Conservation (phyloP, 2,329 filamentous ascomycete species). For the Aspergillus novofumigatus region DNA sequence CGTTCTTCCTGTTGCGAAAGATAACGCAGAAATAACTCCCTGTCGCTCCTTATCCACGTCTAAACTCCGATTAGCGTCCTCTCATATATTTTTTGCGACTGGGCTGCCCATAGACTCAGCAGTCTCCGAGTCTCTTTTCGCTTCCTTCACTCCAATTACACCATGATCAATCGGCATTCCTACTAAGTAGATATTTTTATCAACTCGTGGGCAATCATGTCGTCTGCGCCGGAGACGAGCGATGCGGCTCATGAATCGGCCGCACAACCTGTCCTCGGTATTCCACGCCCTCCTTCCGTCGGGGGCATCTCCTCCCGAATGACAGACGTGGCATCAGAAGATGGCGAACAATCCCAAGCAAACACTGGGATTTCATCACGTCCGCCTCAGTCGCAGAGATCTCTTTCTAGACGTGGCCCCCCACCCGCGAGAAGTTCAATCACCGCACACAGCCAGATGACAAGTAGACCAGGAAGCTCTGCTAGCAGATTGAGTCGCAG, state of each 20-base stretch:
- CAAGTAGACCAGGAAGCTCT: conserved; percentile 52
- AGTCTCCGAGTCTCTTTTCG: conserved; percentile 3
- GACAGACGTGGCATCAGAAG: conserved; percentile 57
- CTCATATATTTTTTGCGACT: background rate
- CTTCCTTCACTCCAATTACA: conserved; percentile 4
- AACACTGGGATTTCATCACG: conserved; percentile 47
- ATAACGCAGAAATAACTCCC: conserved; percentile 1
- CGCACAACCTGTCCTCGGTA: conserved; percentile 50
- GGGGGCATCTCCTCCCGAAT: conserved; percentile 64
- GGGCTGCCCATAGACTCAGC: background rate
- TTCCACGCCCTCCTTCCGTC: conserved; percentile 42
- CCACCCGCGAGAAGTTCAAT: conserved; percentile 36
- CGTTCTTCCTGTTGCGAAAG: background rate
- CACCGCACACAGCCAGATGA: conserved; percentile 42
- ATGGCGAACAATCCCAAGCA: conserved; percentile 42
- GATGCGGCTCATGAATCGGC: conserved; percentile 32
- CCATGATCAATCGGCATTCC: conserved; percentile 19
- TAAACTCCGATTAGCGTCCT: background rate
- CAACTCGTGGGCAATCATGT: conserved; percentile 16
- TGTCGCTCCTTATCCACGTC: conserved; percentile 13
- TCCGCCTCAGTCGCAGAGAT: conserved; percentile 52
- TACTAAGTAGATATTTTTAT: conserved; percentile 6
- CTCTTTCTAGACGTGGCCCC: conserved; percentile 55
- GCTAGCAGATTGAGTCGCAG: conserved; percentile 69
- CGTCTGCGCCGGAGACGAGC: conserved; percentile 32